Conservation (phyloP, 345 rosid species). For the Passiflora organensis region DNA sequence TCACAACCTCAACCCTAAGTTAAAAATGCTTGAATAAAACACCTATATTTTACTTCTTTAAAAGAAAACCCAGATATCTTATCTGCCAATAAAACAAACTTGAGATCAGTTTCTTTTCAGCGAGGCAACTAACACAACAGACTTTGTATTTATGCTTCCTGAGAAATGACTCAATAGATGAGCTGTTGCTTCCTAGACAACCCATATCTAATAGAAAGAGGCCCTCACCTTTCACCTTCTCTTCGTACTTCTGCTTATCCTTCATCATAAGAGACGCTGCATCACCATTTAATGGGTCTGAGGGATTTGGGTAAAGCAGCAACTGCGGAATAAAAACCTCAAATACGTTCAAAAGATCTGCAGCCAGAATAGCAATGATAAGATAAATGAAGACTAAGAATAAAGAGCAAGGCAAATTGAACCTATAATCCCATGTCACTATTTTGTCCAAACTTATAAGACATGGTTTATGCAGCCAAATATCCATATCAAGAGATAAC, state of each 20-base stretch:
- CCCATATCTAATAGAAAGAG: background rate
- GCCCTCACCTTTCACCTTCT: slow-evolving; percentile 30
- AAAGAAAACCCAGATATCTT: background rate
- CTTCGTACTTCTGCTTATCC: slow-evolving; percentile 28
- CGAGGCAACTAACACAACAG: background rate
- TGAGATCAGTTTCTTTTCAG: background rate
- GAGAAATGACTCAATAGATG: too few relatives aligned
- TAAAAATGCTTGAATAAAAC: background rate
- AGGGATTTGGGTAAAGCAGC: slow-evolving; percentile 35
- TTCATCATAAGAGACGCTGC: slow-evolving; percentile 40
- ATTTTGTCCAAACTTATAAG: too few relatives aligned
- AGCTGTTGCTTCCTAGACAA: too few relatives aligned
- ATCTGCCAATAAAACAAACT: slow-evolving; percentile 1
- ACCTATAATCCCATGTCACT: too few relatives aligned
- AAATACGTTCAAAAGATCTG: slow-evolving; percentile 36
- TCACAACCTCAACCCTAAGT: background rate
- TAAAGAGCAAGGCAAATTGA: background rate
- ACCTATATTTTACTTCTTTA: too few relatives aligned
- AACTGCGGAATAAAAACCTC: slow-evolving; percentile 40
- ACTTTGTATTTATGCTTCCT: background rate
- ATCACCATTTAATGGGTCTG: slow-evolving; percentile 36
- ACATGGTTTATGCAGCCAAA: too few relatives aligned
- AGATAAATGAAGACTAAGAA: background rate
- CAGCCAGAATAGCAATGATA: slow-evolving; percentile 5
- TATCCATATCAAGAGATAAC: too few relatives aligned